phyloP scores from a whole-genome alignment of 2,329 filamentous ascomycete species.

The Ophiostoma montium region DNA sequence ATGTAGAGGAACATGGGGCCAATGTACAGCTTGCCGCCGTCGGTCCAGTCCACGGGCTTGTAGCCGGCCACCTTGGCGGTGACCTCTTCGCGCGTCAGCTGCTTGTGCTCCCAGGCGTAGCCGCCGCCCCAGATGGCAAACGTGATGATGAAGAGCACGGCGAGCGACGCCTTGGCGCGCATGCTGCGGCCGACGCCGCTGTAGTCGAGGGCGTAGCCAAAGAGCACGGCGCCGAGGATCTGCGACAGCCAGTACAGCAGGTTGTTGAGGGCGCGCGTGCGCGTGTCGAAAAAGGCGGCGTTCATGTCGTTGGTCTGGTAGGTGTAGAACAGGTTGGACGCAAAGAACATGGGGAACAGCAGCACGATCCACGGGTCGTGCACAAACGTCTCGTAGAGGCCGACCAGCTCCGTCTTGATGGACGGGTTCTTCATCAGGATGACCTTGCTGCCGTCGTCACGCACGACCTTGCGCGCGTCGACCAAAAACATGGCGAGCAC shows the following conservation, averaged over 20 bases:
- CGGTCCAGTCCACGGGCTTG: constrained; percentile 45
- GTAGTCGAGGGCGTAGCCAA: constrained; percentile 58
- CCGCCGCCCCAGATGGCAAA: constrained; percentile 74
- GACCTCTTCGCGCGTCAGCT: constrained; percentile 33
- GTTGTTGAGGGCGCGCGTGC: constrained; percentile 60
- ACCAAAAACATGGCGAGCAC: constrained; percentile 54
- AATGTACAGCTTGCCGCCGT: constrained; percentile 42
- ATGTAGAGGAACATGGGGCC: constrained; percentile 82
- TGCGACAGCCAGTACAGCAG: constrained; percentile 69
- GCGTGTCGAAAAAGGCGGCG: constrained; percentile 53
- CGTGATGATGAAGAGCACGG: constrained; percentile 51
- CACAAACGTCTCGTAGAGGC: constrained; percentile 58
- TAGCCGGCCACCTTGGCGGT: constrained; percentile 14
- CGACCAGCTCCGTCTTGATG: constrained; percentile 65
- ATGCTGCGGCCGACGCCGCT: constrained; percentile 43
- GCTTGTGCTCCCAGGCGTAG: constrained; percentile 57
- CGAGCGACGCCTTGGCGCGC: constrained; percentile 52
- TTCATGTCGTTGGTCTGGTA: constrained; percentile 62
- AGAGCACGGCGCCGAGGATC: constrained; percentile 60
- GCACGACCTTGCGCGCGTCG: constrained; percentile 58
- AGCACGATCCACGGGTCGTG: constrained; percentile 59
- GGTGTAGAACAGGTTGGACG: constrained; percentile 71
- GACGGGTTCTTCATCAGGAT: constrained; percentile 86
- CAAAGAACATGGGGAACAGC: constrained; percentile 71
- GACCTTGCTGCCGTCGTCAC: constrained; percentile 63